Evolutionary conservation across 345 rosid species (phyloP), one percentile per base, ranked within the genome.

Genomic region (Psidium guajava): DNA sequence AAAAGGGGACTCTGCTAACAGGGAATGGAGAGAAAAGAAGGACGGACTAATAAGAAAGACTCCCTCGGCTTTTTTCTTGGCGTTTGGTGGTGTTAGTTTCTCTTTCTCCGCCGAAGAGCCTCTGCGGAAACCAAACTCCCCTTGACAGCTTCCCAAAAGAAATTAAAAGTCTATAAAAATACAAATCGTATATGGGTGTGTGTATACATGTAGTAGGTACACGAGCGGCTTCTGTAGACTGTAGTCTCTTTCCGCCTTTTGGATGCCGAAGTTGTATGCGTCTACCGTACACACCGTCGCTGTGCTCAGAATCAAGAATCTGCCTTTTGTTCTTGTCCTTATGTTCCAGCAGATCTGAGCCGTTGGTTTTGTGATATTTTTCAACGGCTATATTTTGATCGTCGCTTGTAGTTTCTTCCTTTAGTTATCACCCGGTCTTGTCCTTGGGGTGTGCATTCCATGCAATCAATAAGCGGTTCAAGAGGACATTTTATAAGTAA

Each of bases 51-150:
- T 4, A 40, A 42, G 36, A 25, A 83, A 18, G 44, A 24, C 85
- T 56, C 75, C 44, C 85, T 50, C 59, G 42, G 53, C 84, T n/a
- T 14, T 42, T 32, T 32, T 27, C 22, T 6, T 59, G 84, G 74
- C 73, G 28, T 57, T 40, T 55, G 42, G 50, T 40, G 25, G 16
- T 15, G 52, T 52, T 20, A 28, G 21, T 75, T 85, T 85, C 86
- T 75, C 73, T 75, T 85, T 85, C 86, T 75, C 73, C 86, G 86
- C 83, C 86, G 18, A 36, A 12, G 54, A 75, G 54, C 73, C 86
- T 85, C 73, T 36, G 86, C 54, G 28, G 14, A 47, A 74, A 74
- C 14, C 82, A 82, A 82, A 82, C 58, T 25, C 47, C 24, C 42
- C 28, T 52, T 40, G 44, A 69, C 77, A 69, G 16, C 77, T 36